phyloP scores from a whole-genome alignment of 139 green algal genomes.

The Dunaliella primolecta region DNA sequence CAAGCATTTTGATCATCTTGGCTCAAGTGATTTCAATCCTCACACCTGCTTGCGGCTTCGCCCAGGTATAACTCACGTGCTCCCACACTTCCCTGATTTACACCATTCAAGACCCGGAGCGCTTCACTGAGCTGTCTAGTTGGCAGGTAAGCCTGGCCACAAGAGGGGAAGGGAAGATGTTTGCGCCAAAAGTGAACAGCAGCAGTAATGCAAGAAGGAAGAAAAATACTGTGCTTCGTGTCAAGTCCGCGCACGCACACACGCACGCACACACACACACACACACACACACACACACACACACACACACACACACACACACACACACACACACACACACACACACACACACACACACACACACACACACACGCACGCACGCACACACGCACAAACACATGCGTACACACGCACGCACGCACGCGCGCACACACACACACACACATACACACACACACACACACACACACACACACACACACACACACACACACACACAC shows the following conservation, averaged over 20 bases:
- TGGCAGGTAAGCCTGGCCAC: neutral
- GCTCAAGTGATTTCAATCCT: too few species aligned
- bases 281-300: too few species aligned
- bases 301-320: too few species aligned
- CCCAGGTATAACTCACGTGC: neutral
- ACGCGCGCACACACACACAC: neutral
- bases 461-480: neutral
- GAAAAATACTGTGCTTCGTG: too few species aligned
- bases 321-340: neutral
- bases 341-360: neutral
- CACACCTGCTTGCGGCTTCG: neutral
- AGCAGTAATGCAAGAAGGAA: too few species aligned
- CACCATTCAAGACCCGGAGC: slow-evolving; percentile 65
- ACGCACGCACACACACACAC: too few species aligned
- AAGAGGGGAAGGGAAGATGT: too few species aligned
- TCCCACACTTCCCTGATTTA: neutral
- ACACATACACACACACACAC: neutral
- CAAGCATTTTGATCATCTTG: too few species aligned
- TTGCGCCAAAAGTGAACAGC: too few species aligned
- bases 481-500: neutral
- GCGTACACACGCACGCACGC: neutral
- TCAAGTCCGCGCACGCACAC: too few species aligned
- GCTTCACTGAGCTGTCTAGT: slow-evolving; percentile 58
- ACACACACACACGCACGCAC: neutral
- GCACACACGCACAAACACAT: neutral